Evolutionary conservation across 2,329 filamentous ascomycete genomes (phyloP), one percentile per base, ranked within the genome.

Genomic region (Saccharata proteae): DNA sequence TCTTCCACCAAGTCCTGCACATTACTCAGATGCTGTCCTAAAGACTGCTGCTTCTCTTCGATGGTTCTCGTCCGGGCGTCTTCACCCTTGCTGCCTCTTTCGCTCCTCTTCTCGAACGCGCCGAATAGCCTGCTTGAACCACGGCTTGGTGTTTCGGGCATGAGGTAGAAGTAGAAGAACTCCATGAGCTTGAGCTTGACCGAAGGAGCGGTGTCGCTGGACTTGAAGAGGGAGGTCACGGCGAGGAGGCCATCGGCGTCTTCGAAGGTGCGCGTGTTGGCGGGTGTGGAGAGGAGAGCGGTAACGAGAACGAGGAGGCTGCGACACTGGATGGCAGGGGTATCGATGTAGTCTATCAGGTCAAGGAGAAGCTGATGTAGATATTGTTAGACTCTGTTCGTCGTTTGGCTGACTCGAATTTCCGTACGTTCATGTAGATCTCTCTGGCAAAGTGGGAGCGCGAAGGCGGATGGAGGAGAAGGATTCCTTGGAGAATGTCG

Each of bases 111-210:
- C 16, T 54, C 50, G 38, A 54, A 51, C 13, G 51, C 47, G 18
- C 38, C 39, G 6, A 42, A 39, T 15, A 54, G 38, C 36, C 55
- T 54, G 37, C 42, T 50, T 9, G 55, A 53, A 35, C 51, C 31
- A 13, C 44, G 45, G 16, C 51, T 51, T 2, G 64, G 76, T 1
- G 72, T 74, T 59, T 98, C 90, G 30, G 88, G 86, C 79, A 96
- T 93, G 44, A 98, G 77, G 57, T 96, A 98, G 58, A 96, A 96
- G 65, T 96, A 96, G 30, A 98, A 63, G 52, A 96, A 96, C 57
- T 96, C 90, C 44, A 94, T 78, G n/a, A 93, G 74, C 56, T 93
- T 90, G 50, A 93, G 72, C 62, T 93, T 94, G 42, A 96, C 86
- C 46, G 88, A 82, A 39, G 84, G 76, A 15, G 76, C 76, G 3